phyloP scores from a whole-genome alignment of 768 basidiomycete genomes.

The Udeniomyces megalosporus region DNA sequence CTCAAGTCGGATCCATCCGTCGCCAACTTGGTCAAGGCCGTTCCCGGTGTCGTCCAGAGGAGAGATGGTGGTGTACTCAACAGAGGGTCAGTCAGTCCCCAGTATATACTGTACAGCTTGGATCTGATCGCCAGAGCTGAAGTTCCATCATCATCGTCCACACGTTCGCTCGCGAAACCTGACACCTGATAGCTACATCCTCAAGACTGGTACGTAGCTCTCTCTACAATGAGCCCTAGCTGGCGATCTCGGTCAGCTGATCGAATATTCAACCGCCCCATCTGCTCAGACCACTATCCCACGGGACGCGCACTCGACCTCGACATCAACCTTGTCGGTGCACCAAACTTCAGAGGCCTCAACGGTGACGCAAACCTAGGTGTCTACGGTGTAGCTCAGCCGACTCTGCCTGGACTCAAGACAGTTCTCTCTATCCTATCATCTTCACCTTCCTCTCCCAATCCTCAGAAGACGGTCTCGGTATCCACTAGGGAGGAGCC shows the following conservation, averaged over 20 bases:
- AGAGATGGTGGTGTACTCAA: constrained; percentile 9
- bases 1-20: too few relatives aligned
- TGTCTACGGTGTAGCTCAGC: constrained; percentile 88
- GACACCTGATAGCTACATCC: constrained; percentile 45
- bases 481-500: constrained; percentile 94
- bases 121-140: too few relatives aligned
- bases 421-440: constrained; percentile 69
- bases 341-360: constrained; percentile 79
- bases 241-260: constrained; percentile 40
- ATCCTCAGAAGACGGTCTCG: constrained; percentile 42
- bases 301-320: constrained; percentile 37
- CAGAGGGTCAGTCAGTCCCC: not conserved
- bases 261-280: not conserved
- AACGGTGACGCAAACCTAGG: constrained; percentile 43
- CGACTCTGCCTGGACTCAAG: constrained; percentile 74
- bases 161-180: not conserved
- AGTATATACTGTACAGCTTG: too few relatives aligned
- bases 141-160: too few relatives aligned
- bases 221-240: constrained; percentile 33
- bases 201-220: constrained; percentile 71
- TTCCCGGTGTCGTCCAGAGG: constrained; percentile 10
- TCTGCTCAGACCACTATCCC: constrained; percentile 25
- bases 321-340: constrained; percentile 80
- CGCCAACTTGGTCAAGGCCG: not conserved
- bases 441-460: constrained; percentile 22